These are phyloP conservation scores for Rhododendron vialii DNA, from an alignment of 148 eudicot species.

Conservation along the genomic window DNA sequence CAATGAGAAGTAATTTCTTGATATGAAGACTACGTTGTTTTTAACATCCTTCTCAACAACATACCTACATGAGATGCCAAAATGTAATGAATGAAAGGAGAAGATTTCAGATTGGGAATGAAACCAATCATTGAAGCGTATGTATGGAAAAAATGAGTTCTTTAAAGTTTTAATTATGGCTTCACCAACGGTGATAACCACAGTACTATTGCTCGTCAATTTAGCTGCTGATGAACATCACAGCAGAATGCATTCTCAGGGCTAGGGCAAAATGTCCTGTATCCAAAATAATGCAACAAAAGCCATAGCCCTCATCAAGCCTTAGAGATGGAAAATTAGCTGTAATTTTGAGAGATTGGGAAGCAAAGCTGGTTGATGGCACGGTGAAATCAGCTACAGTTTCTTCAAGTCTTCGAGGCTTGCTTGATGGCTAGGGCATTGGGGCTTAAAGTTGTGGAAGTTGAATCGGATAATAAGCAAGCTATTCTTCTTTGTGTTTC, in stretches of 20 bases:
- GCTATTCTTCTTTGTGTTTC: too few species aligned
- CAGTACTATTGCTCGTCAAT: background rate
- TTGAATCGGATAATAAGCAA: too few species aligned
- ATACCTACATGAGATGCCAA: constrained; percentile 49
- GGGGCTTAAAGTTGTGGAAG: too few species aligned
- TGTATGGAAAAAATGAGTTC: background rate
- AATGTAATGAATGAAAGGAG: background rate
- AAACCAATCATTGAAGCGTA: background rate
- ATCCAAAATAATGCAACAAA: background rate
- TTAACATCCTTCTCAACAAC: constrained; percentile 90
- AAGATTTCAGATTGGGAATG: background rate
- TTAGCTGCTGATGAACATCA: background rate
- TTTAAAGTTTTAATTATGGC: background rate
- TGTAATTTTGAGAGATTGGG: too few species aligned
- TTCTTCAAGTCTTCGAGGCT: too few species aligned
- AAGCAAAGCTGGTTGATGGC: too few species aligned
- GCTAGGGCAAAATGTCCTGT: background rate
- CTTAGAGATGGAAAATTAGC: too few species aligned
- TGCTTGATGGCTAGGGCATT: too few species aligned
- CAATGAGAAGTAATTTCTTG: constrained; percentile 78
- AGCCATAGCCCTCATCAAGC: background rate
- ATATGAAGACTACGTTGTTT: constrained; percentile 88
- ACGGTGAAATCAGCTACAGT: too few species aligned
- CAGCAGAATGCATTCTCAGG: background rate
- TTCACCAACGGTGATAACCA: background rate